Conservation (phyloP, 305 asterid species). For the Fraxinus platypoda region DNA sequence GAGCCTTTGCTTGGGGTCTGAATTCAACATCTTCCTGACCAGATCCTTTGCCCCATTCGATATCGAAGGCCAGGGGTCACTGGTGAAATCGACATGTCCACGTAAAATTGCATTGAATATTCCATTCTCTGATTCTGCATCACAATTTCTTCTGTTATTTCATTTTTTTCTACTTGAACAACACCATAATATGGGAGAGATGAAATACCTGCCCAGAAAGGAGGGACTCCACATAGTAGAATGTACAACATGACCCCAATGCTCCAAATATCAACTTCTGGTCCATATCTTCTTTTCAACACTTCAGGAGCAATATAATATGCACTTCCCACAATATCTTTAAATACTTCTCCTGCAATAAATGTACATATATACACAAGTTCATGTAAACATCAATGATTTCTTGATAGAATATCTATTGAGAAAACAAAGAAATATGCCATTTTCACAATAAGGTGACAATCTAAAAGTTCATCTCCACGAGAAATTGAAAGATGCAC, state of each 20-base stretch:
- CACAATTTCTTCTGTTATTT: background rate
- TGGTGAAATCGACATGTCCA: background rate
- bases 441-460: background rate
- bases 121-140: slow-evolving; percentile 50
- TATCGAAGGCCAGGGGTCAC: background rate
- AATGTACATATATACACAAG: background rate
- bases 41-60: background rate
- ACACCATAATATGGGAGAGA: background rate
- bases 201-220: slow-evolving; percentile 20
- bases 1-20: background rate
- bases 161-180: background rate
- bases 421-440: background rate
- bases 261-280: slow-evolving; percentile 61
- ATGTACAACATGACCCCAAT: slow-evolving; percentile 55
- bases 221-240: slow-evolving; percentile 24
- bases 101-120: slow-evolving; percentile 37
- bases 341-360: slow-evolving; percentile 43
- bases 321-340: slow-evolving; percentile 57
- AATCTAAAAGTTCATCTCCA: background rate
- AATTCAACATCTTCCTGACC: background rate
- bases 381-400: background rate
- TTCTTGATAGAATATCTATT: too few relatives aligned
- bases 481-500: background rate
- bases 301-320: slow-evolving; percentile 59
- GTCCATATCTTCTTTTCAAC: slow-evolving; percentile 50